Evolutionary conservation across 371 early-diverging fungal species (phyloP).

Genomic region (Coemansia sp.): DNA sequence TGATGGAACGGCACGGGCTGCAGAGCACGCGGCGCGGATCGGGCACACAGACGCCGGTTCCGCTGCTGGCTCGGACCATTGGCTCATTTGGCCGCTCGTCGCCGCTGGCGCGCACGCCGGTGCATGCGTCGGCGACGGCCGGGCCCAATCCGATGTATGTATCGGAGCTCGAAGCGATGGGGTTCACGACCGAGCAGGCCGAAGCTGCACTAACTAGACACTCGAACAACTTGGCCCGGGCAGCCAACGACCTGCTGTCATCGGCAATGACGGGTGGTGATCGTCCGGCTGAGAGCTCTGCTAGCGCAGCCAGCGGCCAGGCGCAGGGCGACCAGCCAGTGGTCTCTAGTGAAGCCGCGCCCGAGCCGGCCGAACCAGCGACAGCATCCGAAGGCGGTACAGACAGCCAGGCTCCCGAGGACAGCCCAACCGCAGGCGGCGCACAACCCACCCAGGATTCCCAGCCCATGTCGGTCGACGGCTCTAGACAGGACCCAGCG

Average conservation of each 20-base stretch:
- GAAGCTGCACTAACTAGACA: constrained; percentile 77
- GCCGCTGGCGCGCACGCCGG: background rate
- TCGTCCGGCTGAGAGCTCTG: background rate
- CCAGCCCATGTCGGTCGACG: constrained; percentile 40
- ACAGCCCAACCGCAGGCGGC: background rate
- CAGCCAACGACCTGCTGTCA: constrained; percentile 80
- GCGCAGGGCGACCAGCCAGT: background rate
- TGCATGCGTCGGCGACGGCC: constrained; percentile 48
- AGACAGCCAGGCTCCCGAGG: background rate
- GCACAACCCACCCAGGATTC: constrained; percentile 8
- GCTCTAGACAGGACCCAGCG: constrained; percentile 7
- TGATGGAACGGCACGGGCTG: constrained; percentile 13
- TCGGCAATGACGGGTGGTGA: background rate
- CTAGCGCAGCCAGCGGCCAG: background rate
- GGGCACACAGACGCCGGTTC: constrained; percentile 39
- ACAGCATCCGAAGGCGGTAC: background rate
- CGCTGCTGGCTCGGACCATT: constrained; percentile 35
- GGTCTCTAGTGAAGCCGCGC: constrained; percentile 15
- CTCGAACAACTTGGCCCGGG: constrained; percentile 78
- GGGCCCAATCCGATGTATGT: constrained; percentile 66
- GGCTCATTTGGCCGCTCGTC: constrained; percentile 4
- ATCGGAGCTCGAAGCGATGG: constrained; percentile 82
- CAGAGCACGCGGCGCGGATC: constrained; percentile 18
- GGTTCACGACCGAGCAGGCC: constrained; percentile 81
- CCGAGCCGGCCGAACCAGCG: background rate